A percentile compares a stretch with the other conserved stretches of the same genome.
Evolutionary conservation across 331 rosid species (phyloP).

Genomic region (Spiraea crenata): DNA sequence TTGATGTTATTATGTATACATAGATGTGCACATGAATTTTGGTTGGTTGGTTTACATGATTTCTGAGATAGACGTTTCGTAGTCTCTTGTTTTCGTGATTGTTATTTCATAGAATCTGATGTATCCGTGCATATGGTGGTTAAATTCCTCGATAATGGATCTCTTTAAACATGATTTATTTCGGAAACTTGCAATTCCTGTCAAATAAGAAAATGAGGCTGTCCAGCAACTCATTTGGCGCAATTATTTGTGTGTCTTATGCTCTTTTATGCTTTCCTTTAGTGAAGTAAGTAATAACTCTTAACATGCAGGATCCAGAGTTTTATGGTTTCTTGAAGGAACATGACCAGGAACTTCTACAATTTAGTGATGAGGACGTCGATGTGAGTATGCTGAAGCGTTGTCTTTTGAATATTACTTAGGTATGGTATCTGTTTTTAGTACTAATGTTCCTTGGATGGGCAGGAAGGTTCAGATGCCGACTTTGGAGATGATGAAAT

Average conservation of each 20-base stretch:
- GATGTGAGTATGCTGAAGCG: conserved; percentile 51
- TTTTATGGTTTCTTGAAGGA: conserved; percentile 73
- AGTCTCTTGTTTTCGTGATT: background rate
- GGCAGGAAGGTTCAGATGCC: conserved; percentile 58
- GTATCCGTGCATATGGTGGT: background rate
- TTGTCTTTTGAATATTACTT: background rate
- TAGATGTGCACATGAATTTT: background rate
- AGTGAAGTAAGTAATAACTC: conserved; percentile 25
- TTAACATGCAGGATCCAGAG: conserved; percentile 76
- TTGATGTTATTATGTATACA: background rate
- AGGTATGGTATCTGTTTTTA: background rate
- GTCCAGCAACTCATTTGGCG: background rate
- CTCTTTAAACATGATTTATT: background rate
- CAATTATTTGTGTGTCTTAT: conserved; percentile 1
- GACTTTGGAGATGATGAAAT: conserved; percentile 49
- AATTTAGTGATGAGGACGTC: conserved; percentile 61
- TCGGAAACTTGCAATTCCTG: background rate
- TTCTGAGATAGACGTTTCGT: background rate
- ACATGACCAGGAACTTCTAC: conserved; percentile 77
- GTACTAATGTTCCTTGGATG: conserved; percentile 22
- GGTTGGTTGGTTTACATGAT: background rate
- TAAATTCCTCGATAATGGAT: background rate
- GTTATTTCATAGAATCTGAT: background rate
- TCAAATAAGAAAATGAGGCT: background rate
- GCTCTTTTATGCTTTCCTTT: background rate